phyloP scores from a whole-genome alignment of 2,329 filamentous ascomycete genomes.

The Byssochlamys sp. region DNA sequence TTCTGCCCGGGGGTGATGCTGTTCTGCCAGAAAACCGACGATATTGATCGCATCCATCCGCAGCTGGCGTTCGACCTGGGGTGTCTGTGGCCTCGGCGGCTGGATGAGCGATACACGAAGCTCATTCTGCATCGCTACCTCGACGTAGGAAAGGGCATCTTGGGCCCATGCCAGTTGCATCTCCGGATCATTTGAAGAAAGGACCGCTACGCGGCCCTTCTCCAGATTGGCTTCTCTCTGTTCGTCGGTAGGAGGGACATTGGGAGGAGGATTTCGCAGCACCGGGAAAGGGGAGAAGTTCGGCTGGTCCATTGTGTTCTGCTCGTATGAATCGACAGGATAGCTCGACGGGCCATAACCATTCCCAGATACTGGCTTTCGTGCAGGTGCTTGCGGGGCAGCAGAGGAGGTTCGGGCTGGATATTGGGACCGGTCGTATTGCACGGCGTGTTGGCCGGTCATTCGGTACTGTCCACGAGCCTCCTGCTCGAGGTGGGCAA shows the following conservation, averaged over 20 bases:
- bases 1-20: slow-evolving; percentile 84
- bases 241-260: slow-evolving; percentile 86
- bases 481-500: slow-evolving; percentile 82
- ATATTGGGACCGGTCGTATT: slow-evolving; percentile 24
- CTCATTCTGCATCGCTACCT: slow-evolving; percentile 69
- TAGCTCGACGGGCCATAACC: neutral
- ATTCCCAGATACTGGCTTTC: neutral
- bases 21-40: slow-evolving; percentile 76
- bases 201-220: slow-evolving; percentile 68
- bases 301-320: slow-evolving; percentile 49
- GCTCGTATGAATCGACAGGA: slow-evolving; percentile 37
- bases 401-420: slow-evolving; percentile 29
- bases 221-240: slow-evolving; percentile 86
- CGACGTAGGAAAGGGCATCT: slow-evolving; percentile 80
- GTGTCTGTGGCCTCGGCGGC: slow-evolving; percentile 62
- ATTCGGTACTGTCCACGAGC: slow-evolving; percentile 45
- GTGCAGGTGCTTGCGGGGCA: slow-evolving; percentile 14
- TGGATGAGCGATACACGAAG: slow-evolving; percentile 53
- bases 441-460: slow-evolving; percentile 23
- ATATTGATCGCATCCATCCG: slow-evolving; percentile 84
- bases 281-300: slow-evolving; percentile 89
- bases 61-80: slow-evolving; percentile 78
- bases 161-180: slow-evolving; percentile 97
- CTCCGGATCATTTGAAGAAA: slow-evolving; percentile 87
- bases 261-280: slow-evolving; percentile 65